Evolutionary conservation across 2,329 filamentous ascomycete genomes (phyloP).

Genomic region (Verticillium longisporum): DNA sequence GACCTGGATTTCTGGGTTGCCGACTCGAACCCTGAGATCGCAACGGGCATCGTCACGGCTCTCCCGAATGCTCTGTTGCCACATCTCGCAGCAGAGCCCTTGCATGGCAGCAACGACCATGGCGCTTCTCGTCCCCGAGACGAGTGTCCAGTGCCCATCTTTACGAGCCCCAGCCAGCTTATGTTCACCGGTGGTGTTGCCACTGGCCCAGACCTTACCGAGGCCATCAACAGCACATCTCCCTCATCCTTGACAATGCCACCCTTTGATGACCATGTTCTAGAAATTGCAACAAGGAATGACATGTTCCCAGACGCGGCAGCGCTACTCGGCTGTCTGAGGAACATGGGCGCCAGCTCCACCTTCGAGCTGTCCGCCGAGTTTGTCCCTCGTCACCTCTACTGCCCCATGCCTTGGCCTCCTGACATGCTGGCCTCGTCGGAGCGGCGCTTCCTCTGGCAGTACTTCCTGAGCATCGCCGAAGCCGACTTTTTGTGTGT

Average conservation of each 20-base stretch:
- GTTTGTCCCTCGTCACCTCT: not conserved
- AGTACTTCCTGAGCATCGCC: constrained; percentile 8
- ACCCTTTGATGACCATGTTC: not conserved
- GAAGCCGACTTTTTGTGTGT: constrained; percentile 10
- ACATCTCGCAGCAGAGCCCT: not conserved
- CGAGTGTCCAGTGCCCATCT: not conserved
- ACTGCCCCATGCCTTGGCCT: constrained; percentile 13
- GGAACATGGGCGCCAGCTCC: not conserved
- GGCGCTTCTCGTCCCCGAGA: not conserved
- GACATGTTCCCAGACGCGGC: not conserved
- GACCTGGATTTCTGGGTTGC: not conserved
- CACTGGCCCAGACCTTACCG: not conserved
- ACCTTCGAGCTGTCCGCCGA: not conserved
- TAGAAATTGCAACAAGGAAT: not conserved
- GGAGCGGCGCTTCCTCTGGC: constrained; percentile 11
- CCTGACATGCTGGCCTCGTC: constrained; percentile 12
- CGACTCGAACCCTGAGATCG: not conserved
- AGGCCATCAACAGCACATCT: not conserved
- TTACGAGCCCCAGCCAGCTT: not conserved
- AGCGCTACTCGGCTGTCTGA: not conserved
- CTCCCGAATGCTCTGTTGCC: not conserved
- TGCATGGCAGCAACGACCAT: not conserved
- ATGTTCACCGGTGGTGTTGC: not conserved
- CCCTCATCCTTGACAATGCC: not conserved
- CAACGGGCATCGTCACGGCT: not conserved